These are phyloP conservation scores for Aureobasidium sp. DNA, from an alignment of 2,329 filamentous ascomycete species.

Conservation along the genomic window DNA sequence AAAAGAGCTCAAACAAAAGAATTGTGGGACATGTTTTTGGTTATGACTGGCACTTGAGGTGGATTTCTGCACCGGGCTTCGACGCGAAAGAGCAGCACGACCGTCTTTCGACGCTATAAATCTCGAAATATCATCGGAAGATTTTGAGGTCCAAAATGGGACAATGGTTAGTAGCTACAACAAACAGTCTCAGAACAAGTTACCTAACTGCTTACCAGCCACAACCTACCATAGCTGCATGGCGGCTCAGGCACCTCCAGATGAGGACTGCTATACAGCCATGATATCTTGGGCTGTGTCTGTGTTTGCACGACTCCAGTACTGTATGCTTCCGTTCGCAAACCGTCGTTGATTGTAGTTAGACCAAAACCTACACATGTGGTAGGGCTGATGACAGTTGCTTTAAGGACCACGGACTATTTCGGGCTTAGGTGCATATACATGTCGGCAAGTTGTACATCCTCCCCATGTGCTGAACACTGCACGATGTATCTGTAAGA, in stretches of 20 bases:
- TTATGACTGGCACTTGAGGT: background rate
- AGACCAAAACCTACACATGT: background rate
- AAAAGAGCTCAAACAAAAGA: background rate
- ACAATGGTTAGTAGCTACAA: background rate
- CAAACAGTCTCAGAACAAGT: background rate
- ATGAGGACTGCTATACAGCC: background rate
- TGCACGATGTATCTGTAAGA: no score
- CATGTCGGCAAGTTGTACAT: no score
- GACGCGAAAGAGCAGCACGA: background rate
- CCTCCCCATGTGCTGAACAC: no score
- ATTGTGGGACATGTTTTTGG: background rate
- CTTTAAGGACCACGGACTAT: background rate
- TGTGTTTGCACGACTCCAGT: background rate
- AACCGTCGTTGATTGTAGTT: background rate
- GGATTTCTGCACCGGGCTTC: background rate
- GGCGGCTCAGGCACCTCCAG: background rate
- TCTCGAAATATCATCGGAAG: background rate
- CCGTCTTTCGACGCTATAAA: background rate
- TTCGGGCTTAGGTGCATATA: background rate
- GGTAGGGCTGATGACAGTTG: background rate
- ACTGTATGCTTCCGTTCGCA: background rate
- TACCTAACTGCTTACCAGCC: background rate
- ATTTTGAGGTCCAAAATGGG: background rate
- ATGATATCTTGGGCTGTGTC: background rate
- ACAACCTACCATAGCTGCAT: constrained; percentile 1